Percentiles rank a stretch among this genome's conserved stretches.
These are phyloP conservation scores for Actinomucor elegans DNA, from an alignment of 371 early-diverging fungal genomes.

Conservation along the genomic window DNA sequence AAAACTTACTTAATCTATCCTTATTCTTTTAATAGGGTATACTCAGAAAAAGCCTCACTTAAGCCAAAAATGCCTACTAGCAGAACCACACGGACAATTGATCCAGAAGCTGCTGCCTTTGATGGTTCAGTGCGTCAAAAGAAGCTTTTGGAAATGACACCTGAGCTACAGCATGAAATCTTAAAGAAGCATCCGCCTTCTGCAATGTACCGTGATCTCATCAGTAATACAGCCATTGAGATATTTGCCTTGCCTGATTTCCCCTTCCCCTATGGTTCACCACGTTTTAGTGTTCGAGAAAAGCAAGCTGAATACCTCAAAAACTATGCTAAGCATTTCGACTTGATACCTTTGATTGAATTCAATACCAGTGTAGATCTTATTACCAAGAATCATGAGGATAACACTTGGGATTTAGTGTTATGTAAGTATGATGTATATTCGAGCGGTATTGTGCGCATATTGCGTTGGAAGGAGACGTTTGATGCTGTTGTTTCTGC, in stretches of 20 bases:
- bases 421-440: conserved; percentile 15
- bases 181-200: conserved; percentile 16
- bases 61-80: conserved; percentile 25
- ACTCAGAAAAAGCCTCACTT: conserved; percentile 13
- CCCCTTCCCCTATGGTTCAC: conserved; percentile 2
- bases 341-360: conserved; percentile 18
- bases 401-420: conserved; percentile 22
- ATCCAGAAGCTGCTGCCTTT: not conserved
- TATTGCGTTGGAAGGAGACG: conserved; percentile 23
- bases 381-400: conserved; percentile 9
- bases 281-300: not conserved
- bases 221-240: conserved; percentile 8
- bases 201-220: conserved; percentile 22
- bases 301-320: conserved; percentile 3
- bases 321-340: conserved; percentile 9
- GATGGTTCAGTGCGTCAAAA: not conserved
- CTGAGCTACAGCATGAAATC: conserved; percentile 8
- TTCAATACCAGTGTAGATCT: conserved; percentile 23
- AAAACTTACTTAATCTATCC: not conserved
- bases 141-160: conserved; percentile 15
- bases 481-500: conserved; percentile 47
- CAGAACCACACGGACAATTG: not conserved
- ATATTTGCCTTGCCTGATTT: conserved; percentile 9
- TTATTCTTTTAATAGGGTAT: conserved; percentile 10
- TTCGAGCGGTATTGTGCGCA: conserved; percentile 11